phyloP scores from a whole-genome alignment of 257 asterid species.

The Solanum paucissectum region DNA sequence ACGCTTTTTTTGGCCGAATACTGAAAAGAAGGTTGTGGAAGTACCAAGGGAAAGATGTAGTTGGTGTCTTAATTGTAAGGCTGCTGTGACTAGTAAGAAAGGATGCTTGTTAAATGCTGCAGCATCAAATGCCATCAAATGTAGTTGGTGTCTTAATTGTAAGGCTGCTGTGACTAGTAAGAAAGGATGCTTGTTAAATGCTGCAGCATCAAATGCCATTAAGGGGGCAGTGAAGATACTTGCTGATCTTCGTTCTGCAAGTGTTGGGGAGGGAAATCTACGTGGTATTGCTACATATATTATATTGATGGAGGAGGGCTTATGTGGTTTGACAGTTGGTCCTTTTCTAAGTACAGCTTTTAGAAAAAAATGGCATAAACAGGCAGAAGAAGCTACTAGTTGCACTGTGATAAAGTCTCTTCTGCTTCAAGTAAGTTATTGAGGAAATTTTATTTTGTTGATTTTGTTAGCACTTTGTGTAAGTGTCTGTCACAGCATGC shows the following conservation, averaged over 20 bases:
- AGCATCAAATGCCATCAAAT: constrained; percentile 62
- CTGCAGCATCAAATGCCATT: constrained; percentile 65
- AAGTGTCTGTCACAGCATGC: neutral
- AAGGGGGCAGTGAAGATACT: constrained; percentile 49
- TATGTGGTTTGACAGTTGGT: constrained; percentile 62
- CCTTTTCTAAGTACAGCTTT: constrained; percentile 49
- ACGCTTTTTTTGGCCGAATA: constrained; percentile 79
- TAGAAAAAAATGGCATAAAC: constrained; percentile 63
- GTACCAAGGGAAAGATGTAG: constrained; percentile 86
- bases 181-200: constrained; percentile 74
- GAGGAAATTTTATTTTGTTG: neutral
- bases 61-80: constrained; percentile 79
- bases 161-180: constrained; percentile 56
- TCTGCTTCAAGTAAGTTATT: constrained; percentile 60
- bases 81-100: constrained; percentile 54
- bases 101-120: constrained; percentile 82
- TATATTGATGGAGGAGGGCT: constrained; percentile 67
- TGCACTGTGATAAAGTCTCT: constrained; percentile 38
- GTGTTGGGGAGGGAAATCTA: constrained; percentile 52
- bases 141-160: constrained; percentile 85
- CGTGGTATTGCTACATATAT: constrained; percentile 50
- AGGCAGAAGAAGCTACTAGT: constrained; percentile 48
- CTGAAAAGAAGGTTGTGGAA: constrained; percentile 65
- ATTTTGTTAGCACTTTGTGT: neutral
- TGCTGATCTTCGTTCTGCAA: constrained; percentile 39